Base-by-base conservation (phyloP, 352 stramenopile genomes). In the Globisporangium cederbergense region DNA sequence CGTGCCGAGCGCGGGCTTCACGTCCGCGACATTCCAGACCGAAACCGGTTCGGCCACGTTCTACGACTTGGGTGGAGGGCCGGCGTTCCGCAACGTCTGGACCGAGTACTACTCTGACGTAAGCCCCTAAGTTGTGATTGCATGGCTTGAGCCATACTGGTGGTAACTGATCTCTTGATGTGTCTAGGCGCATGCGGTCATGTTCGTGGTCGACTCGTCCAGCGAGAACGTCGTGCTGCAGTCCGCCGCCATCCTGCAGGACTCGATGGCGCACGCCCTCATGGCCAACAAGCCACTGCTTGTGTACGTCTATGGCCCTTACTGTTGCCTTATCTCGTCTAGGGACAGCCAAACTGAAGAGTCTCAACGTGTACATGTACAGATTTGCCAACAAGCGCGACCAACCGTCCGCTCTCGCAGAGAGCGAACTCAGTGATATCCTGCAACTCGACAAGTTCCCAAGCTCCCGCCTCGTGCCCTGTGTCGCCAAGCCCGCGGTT, bases 351-450 rank as follows among this genome's bases (percentile, higher is more conserved):
- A 58, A 0, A 5, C 28, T 56, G 22, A 56, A 28, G 25, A 28
- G 25, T 28, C 25, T 28, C 25, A 28, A 28, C 25, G 1, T 28
- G 11, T 28, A 16, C 20, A 38, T 61, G 36, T 47, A n/a, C 62
- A 93, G 86, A 16, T 90, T 90, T 64, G 86, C 83, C 52, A 95
- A 95, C 65, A 95, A 93, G 62, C 72, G 75, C 34, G 86, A 93
- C 55, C 73, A 88, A 3, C 62, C 63, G 0, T 64, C 67, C 0
- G 73, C 77, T 0, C 14, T 90, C 30, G 13, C 57, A 3, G 82
- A 90, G 47, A 54, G 76, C 0, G 60, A 80, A 4, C 65, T 92
- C 22, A 51, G 57, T 5, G 65, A 68, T 0, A 42, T 83, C 4
- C 68, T 92, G 2, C 66, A 67, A 8, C 56, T 89, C 1, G 67